Evolutionary conservation across 2,329 filamentous ascomycete species (phyloP).

Genomic region (Lachnellula cervina): DNA sequence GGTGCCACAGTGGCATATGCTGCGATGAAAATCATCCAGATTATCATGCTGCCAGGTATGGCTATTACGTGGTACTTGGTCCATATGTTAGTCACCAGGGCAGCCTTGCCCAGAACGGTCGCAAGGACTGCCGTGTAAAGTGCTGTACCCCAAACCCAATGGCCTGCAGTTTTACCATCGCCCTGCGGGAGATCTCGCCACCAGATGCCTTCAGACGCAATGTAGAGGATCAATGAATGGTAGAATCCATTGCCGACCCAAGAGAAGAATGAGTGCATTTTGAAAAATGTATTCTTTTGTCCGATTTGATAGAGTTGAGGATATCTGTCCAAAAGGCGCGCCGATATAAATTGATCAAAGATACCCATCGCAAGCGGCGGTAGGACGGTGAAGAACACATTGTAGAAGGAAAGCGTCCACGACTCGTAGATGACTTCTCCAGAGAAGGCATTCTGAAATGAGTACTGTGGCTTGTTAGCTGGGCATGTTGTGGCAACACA

Average conservation of each 20-base stretch:
- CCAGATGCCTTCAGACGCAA: slow-evolving; percentile 77
- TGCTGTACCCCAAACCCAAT: slow-evolving; percentile 98
- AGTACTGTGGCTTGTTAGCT: slow-evolving; percentile 56
- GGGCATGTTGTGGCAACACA: slow-evolving; percentile 11
- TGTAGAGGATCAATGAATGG: slow-evolving; percentile 90
- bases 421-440: slow-evolving; percentile 98
- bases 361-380: slow-evolving; percentile 93
- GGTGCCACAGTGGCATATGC: slow-evolving; percentile 84
- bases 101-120: slow-evolving; percentile 91
- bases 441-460: slow-evolving; percentile 97
- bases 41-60: slow-evolving; percentile 85
- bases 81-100: slow-evolving; percentile 94
- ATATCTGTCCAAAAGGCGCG: slow-evolving; percentile 87
- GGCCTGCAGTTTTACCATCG: slow-evolving; percentile 79
- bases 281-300: slow-evolving; percentile 91
- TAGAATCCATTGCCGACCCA: slow-evolving; percentile 96
- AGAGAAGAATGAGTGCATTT: slow-evolving; percentile 81
- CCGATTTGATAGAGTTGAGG: slow-evolving; percentile 92
- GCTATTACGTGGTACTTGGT: slow-evolving; percentile 96
- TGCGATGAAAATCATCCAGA: slow-evolving; percentile 89
- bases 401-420: slow-evolving; percentile 99
- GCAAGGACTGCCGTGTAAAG: slow-evolving; percentile 90
- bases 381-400: slow-evolving; percentile 93
- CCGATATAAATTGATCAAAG: slow-evolving; percentile 95
- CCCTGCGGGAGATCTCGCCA: slow-evolving; percentile 70